Evolutionary conservation across 192 early-diverging fungal genomes (phyloP).

Genomic region (Podila epicladia): DNA sequence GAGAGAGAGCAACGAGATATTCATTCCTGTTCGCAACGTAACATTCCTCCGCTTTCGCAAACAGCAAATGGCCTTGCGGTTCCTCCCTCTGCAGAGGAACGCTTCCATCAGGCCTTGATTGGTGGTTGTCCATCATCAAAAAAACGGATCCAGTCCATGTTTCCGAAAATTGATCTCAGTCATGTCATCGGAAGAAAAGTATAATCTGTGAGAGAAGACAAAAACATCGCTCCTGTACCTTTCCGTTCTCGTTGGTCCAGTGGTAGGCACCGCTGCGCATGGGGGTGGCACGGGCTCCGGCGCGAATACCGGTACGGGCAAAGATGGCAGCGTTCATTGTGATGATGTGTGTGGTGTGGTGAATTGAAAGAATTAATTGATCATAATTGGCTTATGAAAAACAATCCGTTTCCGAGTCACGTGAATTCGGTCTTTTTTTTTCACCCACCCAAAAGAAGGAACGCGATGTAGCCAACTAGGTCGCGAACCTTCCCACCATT

Average conservation of each 20-base stretch:
- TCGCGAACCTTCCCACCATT: too few species aligned
- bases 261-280: conserved; percentile 50
- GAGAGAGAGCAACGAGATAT: too few species aligned
- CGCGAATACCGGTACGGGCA: conserved; percentile 50
- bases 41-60: too few species aligned
- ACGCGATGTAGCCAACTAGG: too few species aligned
- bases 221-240: conserved; percentile 17
- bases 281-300: conserved; percentile 47
- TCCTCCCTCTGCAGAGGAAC: too few species aligned
- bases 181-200: background rate
- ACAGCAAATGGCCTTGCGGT: too few species aligned
- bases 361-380: background rate
- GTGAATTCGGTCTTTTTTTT: too few species aligned
- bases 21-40: too few species aligned
- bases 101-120: too few species aligned
- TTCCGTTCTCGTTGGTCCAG: conserved; percentile 52
- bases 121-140: too few species aligned
- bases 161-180: background rate
- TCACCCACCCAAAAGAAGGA: too few species aligned
- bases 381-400: background rate
- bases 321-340: conserved; percentile 24
- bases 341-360: background rate
- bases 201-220: too few species aligned
- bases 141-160: background rate
- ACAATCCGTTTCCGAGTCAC: background rate